Percentiles rank a stretch among this genome's conserved stretches.
Conservation (phyloP, 192 early-diverging fungal genomes). For the Backusella luteola region DNA sequence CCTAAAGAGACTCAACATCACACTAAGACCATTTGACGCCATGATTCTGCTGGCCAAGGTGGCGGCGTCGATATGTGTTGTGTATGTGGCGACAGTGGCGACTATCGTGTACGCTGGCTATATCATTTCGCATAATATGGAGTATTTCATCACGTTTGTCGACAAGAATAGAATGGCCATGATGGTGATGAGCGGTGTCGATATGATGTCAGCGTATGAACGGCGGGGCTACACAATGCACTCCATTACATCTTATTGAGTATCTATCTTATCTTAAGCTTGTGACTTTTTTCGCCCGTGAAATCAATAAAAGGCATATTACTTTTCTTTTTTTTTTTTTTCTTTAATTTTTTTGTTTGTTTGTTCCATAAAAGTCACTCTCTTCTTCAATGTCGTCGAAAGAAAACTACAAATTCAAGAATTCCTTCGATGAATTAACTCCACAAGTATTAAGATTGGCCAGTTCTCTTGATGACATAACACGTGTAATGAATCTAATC, state of each 20-base stretch:
- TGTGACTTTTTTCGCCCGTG: not conserved
- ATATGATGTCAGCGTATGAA: not conserved
- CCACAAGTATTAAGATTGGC: not conserved
- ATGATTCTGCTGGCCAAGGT: slow-evolving; percentile 24
- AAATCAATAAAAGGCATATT: too few relatives aligned
- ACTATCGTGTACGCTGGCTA: slow-evolving; percentile 11
- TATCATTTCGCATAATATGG: slow-evolving; percentile 14
- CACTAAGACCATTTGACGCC: slow-evolving; percentile 27
- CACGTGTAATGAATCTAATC: not conserved
- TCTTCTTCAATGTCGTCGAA: not conserved
- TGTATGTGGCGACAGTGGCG: slow-evolving; percentile 22
- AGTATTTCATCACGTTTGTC: not conserved
- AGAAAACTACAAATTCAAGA: not conserved
- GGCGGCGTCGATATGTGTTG: not conserved
- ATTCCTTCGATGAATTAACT: not conserved
- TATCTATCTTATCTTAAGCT: not conserved
- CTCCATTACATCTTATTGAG: not conserved
- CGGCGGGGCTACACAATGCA: not conserved
- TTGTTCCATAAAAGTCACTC: not conserved
- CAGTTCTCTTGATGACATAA: not conserved
- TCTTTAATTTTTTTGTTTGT: not conserved
- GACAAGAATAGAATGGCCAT: not conserved
- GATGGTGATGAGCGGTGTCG: not conserved
- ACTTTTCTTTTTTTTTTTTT: not conserved
- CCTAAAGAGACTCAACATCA: slow-evolving; percentile 38